These are phyloP conservation scores for Macrophomina tecta DNA, from an alignment of 2,329 filamentous ascomycete species.

Conservation along the genomic window DNA sequence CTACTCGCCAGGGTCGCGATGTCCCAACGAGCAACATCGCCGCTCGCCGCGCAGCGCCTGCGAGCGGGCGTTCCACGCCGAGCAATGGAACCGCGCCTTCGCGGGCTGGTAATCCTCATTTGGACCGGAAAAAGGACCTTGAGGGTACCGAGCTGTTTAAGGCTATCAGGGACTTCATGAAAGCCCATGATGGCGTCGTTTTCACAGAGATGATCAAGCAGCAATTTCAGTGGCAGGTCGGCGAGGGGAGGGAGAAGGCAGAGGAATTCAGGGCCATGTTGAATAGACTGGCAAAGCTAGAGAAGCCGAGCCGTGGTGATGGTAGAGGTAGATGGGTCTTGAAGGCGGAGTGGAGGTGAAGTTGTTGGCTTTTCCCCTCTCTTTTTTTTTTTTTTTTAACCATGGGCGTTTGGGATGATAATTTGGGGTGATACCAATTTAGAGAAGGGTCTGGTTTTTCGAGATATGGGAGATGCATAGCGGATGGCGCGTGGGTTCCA, in stretches of 20 bases:
- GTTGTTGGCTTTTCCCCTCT: no score
- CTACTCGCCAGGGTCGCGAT: constrained; percentile 46
- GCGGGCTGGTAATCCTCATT: constrained; percentile 39
- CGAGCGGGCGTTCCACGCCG: background rate
- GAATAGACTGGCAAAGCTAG: constrained; percentile 75
- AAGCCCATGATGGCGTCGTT: constrained; percentile 76
- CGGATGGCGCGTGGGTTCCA: no score
- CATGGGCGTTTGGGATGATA: no score
- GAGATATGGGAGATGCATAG: no score
- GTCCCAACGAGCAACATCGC: background rate
- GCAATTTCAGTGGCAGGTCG: constrained; percentile 64
- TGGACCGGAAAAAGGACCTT: constrained; percentile 36
- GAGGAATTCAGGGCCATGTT: constrained; percentile 59
- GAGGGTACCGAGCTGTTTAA: constrained; percentile 53
- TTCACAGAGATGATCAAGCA: constrained; percentile 86
- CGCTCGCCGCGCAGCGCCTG: constrained; percentile 23
- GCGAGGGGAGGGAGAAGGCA: background rate
- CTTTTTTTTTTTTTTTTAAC: no score
- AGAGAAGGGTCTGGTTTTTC: no score
- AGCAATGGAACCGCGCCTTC: constrained; percentile 26
- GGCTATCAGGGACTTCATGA: constrained; percentile 77
- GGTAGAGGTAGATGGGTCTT: constrained; percentile 67
- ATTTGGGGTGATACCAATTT: no score
- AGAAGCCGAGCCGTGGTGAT: constrained; percentile 75
- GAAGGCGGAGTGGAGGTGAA: constrained; percentile 59